Evolutionary conservation across 1,139 yeast genomes (phyloP).

Genomic region (Yamadazyma taylorii): DNA sequence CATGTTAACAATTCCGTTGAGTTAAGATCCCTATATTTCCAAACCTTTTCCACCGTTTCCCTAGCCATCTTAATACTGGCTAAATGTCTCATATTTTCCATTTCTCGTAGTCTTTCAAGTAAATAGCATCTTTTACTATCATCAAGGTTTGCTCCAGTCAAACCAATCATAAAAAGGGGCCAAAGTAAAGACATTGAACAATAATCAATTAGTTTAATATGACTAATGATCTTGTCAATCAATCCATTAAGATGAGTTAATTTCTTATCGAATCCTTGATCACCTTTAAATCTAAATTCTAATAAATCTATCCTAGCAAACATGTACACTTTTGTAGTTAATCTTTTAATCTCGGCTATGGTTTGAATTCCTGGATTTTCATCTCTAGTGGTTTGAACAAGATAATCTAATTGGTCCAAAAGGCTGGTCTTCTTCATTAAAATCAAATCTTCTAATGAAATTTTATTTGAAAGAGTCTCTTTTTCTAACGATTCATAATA

Average conservation of each 20-base stretch:
- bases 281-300: slow-evolving; percentile 6
- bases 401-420: slow-evolving; percentile 8
- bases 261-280: background rate
- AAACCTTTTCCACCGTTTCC: slow-evolving; percentile 29
- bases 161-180: slow-evolving; percentile 38
- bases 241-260: slow-evolving; percentile 3
- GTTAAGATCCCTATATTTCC: slow-evolving; percentile 38
- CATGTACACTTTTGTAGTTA: slow-evolving; percentile 31
- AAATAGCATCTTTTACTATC: slow-evolving; percentile 38
- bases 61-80: slow-evolving; percentile 35
- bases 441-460: slow-evolving; percentile 8
- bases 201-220: slow-evolving; percentile 12
- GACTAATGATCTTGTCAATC: slow-evolving; percentile 7
- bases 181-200: slow-evolving; percentile 35
- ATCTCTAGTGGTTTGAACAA: slow-evolving; percentile 8
- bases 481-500: slow-evolving; percentile 29
- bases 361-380: slow-evolving; percentile 11
- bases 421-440: slow-evolving; percentile 8
- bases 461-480: slow-evolving; percentile 9
- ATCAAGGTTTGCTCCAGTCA: slow-evolving; percentile 24
- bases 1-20: slow-evolving; percentile 19
- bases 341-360: slow-evolving; percentile 36
- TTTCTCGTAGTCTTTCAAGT: slow-evolving; percentile 25
- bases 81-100: slow-evolving; percentile 33
- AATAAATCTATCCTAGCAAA: slow-evolving; percentile 31